A percentile compares a stretch with the other conserved stretches of the same genome.
These are phyloP conservation scores for Trichoderma reesei DNA, from an alignment of 495 filamentous ascomycete species.

Conservation along the genomic window DNA sequence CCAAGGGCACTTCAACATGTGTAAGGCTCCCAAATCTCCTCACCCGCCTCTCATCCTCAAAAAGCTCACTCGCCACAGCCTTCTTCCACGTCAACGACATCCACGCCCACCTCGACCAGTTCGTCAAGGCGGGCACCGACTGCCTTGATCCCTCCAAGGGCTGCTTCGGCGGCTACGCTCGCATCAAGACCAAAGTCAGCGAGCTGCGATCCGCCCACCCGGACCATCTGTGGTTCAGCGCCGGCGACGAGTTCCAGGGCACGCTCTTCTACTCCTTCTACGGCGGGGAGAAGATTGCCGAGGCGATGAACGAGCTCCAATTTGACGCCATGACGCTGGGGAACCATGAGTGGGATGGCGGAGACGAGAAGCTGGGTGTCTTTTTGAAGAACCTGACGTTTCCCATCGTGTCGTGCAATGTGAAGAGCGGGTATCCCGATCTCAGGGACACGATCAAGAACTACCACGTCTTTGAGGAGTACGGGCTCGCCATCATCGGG, in stretches of 20 bases:
- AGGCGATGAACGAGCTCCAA: constrained; percentile 48
- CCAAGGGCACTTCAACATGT: constrained; percentile 39
- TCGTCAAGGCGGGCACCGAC: constrained; percentile 43
- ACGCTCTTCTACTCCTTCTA: constrained; percentile 51
- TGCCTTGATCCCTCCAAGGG: constrained; percentile 39
- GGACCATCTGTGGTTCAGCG: constrained; percentile 46
- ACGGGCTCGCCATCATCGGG: constrained; percentile 46
- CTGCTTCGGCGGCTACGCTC: constrained; percentile 50
- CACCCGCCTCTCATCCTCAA: not conserved
- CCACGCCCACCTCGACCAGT: constrained; percentile 50
- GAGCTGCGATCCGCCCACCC: constrained; percentile 38
- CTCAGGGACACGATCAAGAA: constrained; percentile 46
- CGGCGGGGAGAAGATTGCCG: constrained; percentile 51
- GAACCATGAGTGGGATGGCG: constrained; percentile 50
- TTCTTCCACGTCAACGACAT: constrained; percentile 57
- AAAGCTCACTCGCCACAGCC: constrained; percentile 11
- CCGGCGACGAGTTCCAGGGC: constrained; percentile 52
- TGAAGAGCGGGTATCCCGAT: constrained; percentile 37
- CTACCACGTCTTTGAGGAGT: constrained; percentile 45
- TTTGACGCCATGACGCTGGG: constrained; percentile 53
- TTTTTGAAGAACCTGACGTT: constrained; percentile 48
- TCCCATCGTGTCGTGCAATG: constrained; percentile 47
- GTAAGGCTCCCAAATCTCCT: not conserved
- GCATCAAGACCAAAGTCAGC: constrained; percentile 42
- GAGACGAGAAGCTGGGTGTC: constrained; percentile 39